Percentiles rank a stretch among this genome's conserved stretches.
Evolutionary conservation across 257 asterid genomes (phyloP).

Genomic region (Plantago elongata): DNA sequence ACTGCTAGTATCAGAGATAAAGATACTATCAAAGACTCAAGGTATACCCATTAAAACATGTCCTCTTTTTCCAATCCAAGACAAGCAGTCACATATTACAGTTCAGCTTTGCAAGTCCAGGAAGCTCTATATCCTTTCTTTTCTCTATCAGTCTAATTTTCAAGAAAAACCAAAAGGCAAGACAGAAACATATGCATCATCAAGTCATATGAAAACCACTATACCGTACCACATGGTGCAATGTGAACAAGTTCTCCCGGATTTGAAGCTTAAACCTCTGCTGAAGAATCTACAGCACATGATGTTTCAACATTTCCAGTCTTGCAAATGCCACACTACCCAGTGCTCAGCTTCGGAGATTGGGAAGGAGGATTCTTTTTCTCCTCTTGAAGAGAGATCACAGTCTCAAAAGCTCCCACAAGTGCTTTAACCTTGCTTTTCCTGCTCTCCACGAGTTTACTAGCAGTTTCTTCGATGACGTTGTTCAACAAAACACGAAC

Average conservation of each 20-base stretch:
- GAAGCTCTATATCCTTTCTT: neutral
- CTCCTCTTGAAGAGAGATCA: slow-evolving; percentile 70
- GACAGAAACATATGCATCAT: slow-evolving; percentile 20
- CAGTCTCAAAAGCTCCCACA: slow-evolving; percentile 92
- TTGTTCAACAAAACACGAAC: slow-evolving; percentile 65
- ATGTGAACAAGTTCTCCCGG: slow-evolving; percentile 14
- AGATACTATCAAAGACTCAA: no score
- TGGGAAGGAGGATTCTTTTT: slow-evolving; percentile 36
- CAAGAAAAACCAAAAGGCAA: slow-evolving; percentile 13
- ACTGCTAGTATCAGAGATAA: no score
- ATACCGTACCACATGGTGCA: slow-evolving; percentile 20
- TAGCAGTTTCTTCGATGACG: slow-evolving; percentile 82
- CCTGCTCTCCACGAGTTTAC: slow-evolving; percentile 73
- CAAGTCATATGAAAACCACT: slow-evolving; percentile 20
- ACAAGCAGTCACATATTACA: neutral
- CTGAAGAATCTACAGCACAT: slow-evolving; percentile 8
- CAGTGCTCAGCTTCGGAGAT: slow-evolving; percentile 26
- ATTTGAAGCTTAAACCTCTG: slow-evolving; percentile 20
- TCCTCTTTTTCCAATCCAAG: no score
- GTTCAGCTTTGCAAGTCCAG: neutral
- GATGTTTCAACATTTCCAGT: slow-evolving; percentile 5
- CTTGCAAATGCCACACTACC: slow-evolving; percentile 18
- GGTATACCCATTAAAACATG: no score
- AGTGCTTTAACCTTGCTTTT: slow-evolving; percentile 89
- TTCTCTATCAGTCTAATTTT: slow-evolving; percentile 1